phyloP scores from a whole-genome alignment of 2,329 filamentous ascomycete genomes.

The Graphiopsis chlorocephala region DNA sequence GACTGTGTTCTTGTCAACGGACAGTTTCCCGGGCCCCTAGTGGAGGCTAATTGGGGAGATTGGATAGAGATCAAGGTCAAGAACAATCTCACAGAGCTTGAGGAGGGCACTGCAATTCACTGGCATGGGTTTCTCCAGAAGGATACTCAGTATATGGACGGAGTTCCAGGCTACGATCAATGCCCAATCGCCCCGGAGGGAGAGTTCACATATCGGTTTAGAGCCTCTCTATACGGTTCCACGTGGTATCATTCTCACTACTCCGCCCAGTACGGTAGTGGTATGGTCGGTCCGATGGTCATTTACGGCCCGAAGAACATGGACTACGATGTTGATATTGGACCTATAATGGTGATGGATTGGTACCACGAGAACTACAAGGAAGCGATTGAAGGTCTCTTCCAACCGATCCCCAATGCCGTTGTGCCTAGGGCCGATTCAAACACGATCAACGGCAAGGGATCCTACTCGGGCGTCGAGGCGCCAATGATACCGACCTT shows the following conservation, averaged over 20 bases:
- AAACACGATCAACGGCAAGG: constrained; percentile 29
- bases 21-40: constrained; percentile 25
- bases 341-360: constrained; percentile 31
- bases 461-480: constrained; percentile 26
- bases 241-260: constrained; percentile 40
- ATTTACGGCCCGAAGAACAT: constrained; percentile 30
- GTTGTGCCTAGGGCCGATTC: constrained; percentile 27
- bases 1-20: constrained; percentile 24
- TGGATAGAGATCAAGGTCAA: constrained; percentile 34
- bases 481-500: constrained; percentile 34
- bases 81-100: constrained; percentile 32
- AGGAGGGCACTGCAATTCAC: constrained; percentile 40
- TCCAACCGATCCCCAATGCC: neutral
- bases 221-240: constrained; percentile 37
- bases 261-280: constrained; percentile 28
- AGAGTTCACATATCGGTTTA: constrained; percentile 40
- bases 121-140: constrained; percentile 42
- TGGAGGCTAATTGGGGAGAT: constrained; percentile 42
- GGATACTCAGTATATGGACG: constrained; percentile 35
- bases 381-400: constrained; percentile 20
- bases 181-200: constrained; percentile 42
- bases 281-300: constrained; percentile 31
- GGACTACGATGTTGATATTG: constrained; percentile 31
- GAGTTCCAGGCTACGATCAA: constrained; percentile 41
- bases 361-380: constrained; percentile 36